A percentile compares a stretch with the other conserved stretches of the same genome.
These are phyloP conservation scores for Tulasnella sp. DNA, from an alignment of 768 basidiomycete genomes.

Conservation along the genomic window DNA sequence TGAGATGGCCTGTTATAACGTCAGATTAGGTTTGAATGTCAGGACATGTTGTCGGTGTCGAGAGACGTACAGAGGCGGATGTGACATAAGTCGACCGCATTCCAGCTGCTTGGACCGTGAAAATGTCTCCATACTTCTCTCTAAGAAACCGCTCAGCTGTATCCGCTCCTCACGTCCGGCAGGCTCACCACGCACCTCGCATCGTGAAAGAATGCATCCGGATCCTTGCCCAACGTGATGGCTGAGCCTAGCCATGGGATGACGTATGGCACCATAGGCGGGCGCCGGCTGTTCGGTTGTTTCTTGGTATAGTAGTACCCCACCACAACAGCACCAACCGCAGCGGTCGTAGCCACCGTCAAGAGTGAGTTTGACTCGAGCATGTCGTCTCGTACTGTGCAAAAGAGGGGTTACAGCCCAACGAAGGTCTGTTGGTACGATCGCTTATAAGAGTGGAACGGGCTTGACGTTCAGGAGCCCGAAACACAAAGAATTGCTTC, in stretches of 20 bases:
- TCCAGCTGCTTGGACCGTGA: constrained; percentile 21
- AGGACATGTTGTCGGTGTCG: not conserved
- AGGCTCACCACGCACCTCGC: constrained; percentile 4
- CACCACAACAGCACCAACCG: not conserved
- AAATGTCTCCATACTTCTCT: constrained; percentile 20
- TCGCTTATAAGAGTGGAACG: not conserved
- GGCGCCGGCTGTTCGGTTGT: not conserved
- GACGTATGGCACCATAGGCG: constrained; percentile 12
- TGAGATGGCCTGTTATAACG: constrained; percentile 8
- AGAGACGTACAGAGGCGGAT: not conserved
- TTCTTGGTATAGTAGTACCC: not conserved
- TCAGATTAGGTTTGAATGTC: not conserved
- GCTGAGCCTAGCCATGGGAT: constrained; percentile 26
- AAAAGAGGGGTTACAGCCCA: not conserved
- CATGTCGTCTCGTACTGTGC: not conserved
- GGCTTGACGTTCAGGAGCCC: not conserved
- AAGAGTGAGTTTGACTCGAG: not conserved
- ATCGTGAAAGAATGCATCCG: constrained; percentile 19
- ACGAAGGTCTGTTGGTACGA: not conserved
- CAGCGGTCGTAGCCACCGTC: not conserved
- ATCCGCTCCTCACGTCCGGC: not conserved
- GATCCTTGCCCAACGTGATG: constrained; percentile 19
- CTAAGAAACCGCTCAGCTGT: not conserved
- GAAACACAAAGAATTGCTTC: not conserved
- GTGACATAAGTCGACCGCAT: constrained; percentile 20